Base-by-base conservation (phyloP, 768 basidiomycete species). In the Tephrocybe sp. region DNA sequence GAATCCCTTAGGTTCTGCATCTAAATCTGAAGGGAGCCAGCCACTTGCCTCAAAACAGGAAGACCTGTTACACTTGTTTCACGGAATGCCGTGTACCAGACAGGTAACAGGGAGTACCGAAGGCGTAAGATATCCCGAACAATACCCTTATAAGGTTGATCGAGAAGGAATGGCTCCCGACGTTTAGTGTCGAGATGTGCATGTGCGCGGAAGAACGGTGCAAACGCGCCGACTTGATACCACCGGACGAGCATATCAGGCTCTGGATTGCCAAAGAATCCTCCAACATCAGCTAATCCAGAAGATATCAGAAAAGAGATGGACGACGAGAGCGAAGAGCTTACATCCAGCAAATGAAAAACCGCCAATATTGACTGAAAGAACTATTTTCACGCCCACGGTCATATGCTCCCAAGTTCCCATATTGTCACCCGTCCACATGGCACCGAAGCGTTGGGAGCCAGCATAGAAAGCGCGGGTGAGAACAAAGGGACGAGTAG, bases 391-490 rank as follows among this genome's bases (percentile, higher is more conserved):
- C 52, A 96, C 77, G 12, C 93, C 92, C 15, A 91, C 90, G 9
- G 83, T 82, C 84, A 99, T 94, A 62, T 99, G 97, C 50, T 94
- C 93, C 97, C 97, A 99, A 1, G 91, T 93, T 15, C 96, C 92
- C 22, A 96, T 74, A 66, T 98, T 98, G 69, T 99, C 97, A 15
- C 97, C 97, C 7, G 96, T 98, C 97, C 97, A 99, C 79, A 97
- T 93, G 4, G 97, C 95, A 30, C 95, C 92, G 59, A 89, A 92
- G 18, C 94, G 84, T 65, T 98, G 97, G 22, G 95, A 93, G 3
- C 97, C 97, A 1, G 95, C 90, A 49, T 78, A 98, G 82, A 97
- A 98, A 11, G 93, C 80, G 41, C 97, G 89, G 0, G 95, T 95
- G 9, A 99, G 83, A 40, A 99, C 95, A 64, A 99, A 99, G 0